Conservation (phyloP, 306 rosid genomes). For the Clitoria ternatea region DNA sequence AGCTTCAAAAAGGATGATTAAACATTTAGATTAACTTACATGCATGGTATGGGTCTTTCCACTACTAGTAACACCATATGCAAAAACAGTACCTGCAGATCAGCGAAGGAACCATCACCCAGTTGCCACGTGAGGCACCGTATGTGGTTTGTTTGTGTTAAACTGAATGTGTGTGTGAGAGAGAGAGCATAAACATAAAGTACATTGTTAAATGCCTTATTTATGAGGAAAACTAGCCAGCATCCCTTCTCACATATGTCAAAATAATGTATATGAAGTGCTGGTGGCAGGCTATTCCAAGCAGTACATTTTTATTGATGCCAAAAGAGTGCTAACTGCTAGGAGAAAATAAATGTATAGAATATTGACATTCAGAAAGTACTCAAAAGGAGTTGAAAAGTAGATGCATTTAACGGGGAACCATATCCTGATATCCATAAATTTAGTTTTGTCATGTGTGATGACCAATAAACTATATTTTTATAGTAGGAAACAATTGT, state of each 20-base stretch:
- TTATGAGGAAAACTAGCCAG: not conserved
- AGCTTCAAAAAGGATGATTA: not conserved
- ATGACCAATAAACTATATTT: not conserved
- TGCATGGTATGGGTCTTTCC: slow-evolving; percentile 97
- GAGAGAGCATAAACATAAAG: not conserved
- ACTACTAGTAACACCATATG: slow-evolving; percentile 90
- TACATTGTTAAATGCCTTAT: not conserved
- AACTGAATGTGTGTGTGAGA: not conserved
- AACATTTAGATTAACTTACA: slow-evolving; percentile 42
- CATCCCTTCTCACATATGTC: not conserved
- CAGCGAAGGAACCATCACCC: slow-evolving; percentile 21
- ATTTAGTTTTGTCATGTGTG: not conserved
- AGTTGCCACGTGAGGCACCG: not conserved
- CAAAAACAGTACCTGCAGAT: slow-evolving; percentile 82
- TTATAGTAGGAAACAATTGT: not conserved
- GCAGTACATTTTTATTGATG: not conserved
- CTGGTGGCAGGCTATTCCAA: not conserved
- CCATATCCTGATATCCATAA: not conserved
- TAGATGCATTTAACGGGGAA: not conserved
- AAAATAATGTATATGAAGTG: not conserved
- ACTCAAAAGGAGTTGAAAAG: not conserved
- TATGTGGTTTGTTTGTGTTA: not conserved
- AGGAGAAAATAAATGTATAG: not conserved
- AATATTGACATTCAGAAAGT: not conserved
- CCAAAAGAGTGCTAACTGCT: not conserved